Conservation (phyloP, 202 grass and related monocot genomes). For the Zizania palustris region DNA sequence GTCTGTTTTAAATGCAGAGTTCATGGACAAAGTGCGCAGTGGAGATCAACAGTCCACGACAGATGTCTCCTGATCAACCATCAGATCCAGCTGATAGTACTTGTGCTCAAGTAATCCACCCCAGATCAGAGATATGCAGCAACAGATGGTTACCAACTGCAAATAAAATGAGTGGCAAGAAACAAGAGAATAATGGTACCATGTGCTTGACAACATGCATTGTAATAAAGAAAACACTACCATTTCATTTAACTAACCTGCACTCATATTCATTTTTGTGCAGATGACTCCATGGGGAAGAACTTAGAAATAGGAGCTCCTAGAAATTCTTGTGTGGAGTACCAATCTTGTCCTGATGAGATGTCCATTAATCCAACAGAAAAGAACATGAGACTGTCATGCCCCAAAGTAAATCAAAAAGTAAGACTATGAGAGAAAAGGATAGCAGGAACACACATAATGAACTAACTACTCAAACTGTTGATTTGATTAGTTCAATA, state of each 20-base stretch:
- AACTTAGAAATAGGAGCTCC: constrained; percentile 75
- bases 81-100: constrained; percentile 82
- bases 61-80: constrained; percentile 63
- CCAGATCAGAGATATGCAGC: constrained; percentile 67
- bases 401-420: constrained; percentile 46
- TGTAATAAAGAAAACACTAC: constrained; percentile 27
- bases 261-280: constrained; percentile 12
- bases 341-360: constrained; percentile 53
- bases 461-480: constrained; percentile 57
- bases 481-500: constrained; percentile 80
- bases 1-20: constrained; percentile 65
- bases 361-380: constrained; percentile 50
- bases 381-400: constrained; percentile 41
- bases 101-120: constrained; percentile 84
- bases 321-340: constrained; percentile 49
- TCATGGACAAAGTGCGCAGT: constrained; percentile 83
- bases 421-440: constrained; percentile 32
- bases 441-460: constrained; percentile 33
- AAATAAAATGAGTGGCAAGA: constrained; percentile 48
- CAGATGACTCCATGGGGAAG: constrained; percentile 83
- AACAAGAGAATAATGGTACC: constrained; percentile 65
- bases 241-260: constrained; percentile 31
- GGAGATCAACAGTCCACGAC: constrained; percentile 70
- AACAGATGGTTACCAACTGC: constrained; percentile 60
- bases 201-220: constrained; percentile 22